Conservation (phyloP, 1,284 basidiomycete genomes). For the Austroboletus novae-zelandiae region DNA sequence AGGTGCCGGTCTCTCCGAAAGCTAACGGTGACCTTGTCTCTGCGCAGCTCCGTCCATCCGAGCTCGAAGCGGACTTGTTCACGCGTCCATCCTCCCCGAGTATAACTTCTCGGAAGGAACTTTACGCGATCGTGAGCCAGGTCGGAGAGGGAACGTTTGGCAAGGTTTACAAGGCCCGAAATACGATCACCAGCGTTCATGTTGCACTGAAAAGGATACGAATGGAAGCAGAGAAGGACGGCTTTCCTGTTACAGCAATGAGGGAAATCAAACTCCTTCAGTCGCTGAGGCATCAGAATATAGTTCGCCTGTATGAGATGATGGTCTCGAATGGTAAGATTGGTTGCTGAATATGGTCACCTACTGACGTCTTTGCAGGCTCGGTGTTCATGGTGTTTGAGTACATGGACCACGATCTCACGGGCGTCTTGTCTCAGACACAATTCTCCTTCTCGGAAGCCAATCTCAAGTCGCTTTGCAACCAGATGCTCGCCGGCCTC, state of each 20-base stretch:
- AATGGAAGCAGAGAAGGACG: constrained; percentile 97
- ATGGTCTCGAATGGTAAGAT: constrained; percentile 93
- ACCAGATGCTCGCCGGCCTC: constrained; percentile 92
- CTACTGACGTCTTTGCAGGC: constrained; percentile 47
- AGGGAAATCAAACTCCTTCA: constrained; percentile 98
- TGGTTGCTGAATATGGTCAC: background rate
- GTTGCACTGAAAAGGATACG: constrained; percentile 97
- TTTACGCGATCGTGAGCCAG: constrained; percentile 89
- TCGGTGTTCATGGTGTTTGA: constrained; percentile 99
- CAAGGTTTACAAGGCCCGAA: constrained; percentile 97
- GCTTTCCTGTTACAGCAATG: constrained; percentile 99
- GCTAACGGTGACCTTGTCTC: constrained; percentile 22
- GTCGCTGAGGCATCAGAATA: constrained; percentile 84
- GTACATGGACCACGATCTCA: constrained; percentile 99
- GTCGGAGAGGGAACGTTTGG: constrained; percentile 99
- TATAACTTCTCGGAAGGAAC: constrained; percentile 44
- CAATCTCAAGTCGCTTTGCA: constrained; percentile 92
- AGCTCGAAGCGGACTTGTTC: constrained; percentile 26
- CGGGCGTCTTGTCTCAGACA: constrained; percentile 90
- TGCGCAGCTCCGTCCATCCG: constrained; percentile 17
- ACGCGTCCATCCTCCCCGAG: constrained; percentile 36
- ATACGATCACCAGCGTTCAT: constrained; percentile 68
- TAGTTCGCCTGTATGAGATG: constrained; percentile 93
- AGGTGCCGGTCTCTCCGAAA: constrained; percentile 25
- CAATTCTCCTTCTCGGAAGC: constrained; percentile 82